Percentiles rank a stretch among this genome's conserved stretches.
phyloP scores from a whole-genome alignment of 2,329 filamentous ascomycete genomes.

The Aureobasidium mangrovei region DNA sequence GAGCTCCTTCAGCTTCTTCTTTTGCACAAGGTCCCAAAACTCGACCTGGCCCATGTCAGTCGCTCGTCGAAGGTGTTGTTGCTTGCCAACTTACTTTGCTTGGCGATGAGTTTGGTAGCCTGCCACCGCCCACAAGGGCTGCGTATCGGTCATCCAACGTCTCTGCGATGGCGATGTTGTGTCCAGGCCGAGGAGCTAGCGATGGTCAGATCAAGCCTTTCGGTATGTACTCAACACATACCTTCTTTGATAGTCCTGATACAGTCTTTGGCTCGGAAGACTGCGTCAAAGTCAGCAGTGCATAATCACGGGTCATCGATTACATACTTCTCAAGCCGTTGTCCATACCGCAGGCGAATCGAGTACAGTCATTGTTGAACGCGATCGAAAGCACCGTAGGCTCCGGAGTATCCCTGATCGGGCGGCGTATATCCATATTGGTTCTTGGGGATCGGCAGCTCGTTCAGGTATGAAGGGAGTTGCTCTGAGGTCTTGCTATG shows the following conservation, averaged over 20 bases:
- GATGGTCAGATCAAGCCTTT: background rate
- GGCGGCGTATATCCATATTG: conserved; percentile 78
- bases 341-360: conserved; percentile 80
- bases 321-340: conserved; percentile 58
- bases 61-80: conserved; percentile 22
- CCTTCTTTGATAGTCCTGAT: conserved; percentile 24
- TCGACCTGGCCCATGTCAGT: conserved; percentile 48
- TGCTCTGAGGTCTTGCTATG: background rate
- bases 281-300: background rate
- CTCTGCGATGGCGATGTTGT: conserved; percentile 24
- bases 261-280: conserved; percentile 29
- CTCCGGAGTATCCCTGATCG: conserved; percentile 67
- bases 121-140: conserved; percentile 81
- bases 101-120: conserved; percentile 72
- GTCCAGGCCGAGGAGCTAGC: conserved; percentile 17
- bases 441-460: background rate
- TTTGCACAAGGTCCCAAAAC: conserved; percentile 83
- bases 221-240: conserved; percentile 1
- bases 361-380: conserved; percentile 78
- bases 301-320: background rate
- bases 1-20: conserved; percentile 65
- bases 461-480: background rate
- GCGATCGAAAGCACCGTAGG: conserved; percentile 71
- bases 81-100: conserved; percentile 56
- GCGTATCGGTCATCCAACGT: conserved; percentile 49